Base-by-base conservation (phyloP, 177 flowering plant species). In the Tripterygium wilfordii region DNA sequence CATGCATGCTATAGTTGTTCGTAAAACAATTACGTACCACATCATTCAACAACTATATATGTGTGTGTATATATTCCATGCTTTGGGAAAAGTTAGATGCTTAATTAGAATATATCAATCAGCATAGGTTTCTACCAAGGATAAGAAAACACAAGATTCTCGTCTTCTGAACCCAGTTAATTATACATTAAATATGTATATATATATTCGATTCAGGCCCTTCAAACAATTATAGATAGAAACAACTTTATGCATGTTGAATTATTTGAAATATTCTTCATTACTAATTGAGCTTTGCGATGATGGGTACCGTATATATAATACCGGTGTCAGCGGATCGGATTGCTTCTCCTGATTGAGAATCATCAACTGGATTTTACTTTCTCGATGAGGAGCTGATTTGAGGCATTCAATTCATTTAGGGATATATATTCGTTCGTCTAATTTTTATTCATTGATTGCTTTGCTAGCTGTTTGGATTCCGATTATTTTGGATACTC, bases 201-300 rank as follows among this genome's bases (percentile, higher is more conserved):
- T n/a, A n/a, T n/a, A n/a, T n/a, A n/a, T n/a, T n/a, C n/a, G n/a
- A n/a, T n/a, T n/a, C n/a, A n/a, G n/a, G n/a, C n/a, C n/a, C n/a
- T n/a, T n/a, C n/a, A n/a, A n/a, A n/a, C n/a, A n/a, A n/a, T n/a
- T n/a, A n/a, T n/a, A n/a, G n/a, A n/a, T n/a, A n/a, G n/a, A n/a
- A n/a, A n/a, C n/a, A n/a, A n/a, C n/a, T n/a, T n/a, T n/a, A n/a
- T n/a, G n/a, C n/a, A n/a, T n/a, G n/a, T 57, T 45, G 64, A 45
- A 42, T 60, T 53, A 52, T 9, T 49, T 47, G 62, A 59, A 67
- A 67, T 66, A 67, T 70, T 70, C 71, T 59, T 29, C n/a, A n/a
- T n/a, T n/a, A n/a, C n/a, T n/a, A n/a, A n/a, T n/a, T 37, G 25
- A 35, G 47, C 65, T 73, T 72, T 67, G 45, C 53, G 64, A 53